Conservation (phyloP, 2,329 filamentous ascomycete species). For the Paecilomyces sp. region DNA sequence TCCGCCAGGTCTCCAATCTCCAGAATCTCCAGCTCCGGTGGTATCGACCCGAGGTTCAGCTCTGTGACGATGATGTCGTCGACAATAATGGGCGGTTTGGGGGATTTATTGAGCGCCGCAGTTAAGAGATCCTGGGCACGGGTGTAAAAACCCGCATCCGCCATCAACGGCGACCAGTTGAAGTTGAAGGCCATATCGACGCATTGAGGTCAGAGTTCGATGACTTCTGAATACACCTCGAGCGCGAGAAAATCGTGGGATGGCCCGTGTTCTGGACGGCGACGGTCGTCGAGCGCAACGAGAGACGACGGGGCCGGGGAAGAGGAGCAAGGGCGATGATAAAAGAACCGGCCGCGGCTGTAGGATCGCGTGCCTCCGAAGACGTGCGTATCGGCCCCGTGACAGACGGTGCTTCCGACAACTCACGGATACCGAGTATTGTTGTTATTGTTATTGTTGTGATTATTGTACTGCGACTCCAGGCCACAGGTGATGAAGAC, state of each 20-base stretch:
- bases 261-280: not conserved
- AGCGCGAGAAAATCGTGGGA: not conserved
- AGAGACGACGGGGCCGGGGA: constrained; percentile 13
- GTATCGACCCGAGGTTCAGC: constrained; percentile 89
- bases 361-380: not conserved
- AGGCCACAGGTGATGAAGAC: not conserved
- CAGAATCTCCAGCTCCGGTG: constrained; percentile 90
- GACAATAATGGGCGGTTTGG: constrained; percentile 97
- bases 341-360: constrained; percentile 3
- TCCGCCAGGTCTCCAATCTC: constrained; percentile 97
- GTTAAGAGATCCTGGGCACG: constrained; percentile 92
- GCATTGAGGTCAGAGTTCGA: constrained; percentile 14
- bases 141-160: constrained; percentile 84
- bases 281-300: constrained; percentile 3
- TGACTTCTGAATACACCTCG: not conserved
- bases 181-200: constrained; percentile 95
- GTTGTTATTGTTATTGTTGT: too few relatives aligned
- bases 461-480: not conserved
- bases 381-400: not conserved
- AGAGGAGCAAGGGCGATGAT: constrained; percentile 13
- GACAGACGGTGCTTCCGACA: not conserved
- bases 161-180: constrained; percentile 99
- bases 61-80: constrained; percentile 98
- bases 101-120: constrained; percentile 91
- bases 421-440: not conserved